Base-by-base conservation (phyloP, 345 rosid genomes). In the Hibiscus trionum region DNA sequence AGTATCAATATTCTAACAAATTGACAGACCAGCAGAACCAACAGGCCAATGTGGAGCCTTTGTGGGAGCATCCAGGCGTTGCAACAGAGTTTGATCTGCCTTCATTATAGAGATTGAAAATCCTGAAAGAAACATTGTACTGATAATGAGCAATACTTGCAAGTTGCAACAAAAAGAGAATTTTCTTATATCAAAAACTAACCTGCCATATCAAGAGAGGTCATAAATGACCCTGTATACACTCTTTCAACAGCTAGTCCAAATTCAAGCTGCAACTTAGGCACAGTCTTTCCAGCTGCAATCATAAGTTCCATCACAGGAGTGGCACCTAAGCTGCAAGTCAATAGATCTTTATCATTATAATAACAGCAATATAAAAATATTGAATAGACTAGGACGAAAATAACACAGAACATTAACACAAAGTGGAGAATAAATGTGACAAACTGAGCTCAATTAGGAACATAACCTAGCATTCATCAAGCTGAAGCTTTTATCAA, bases 181-280 rank as follows among this genome's bases (percentile, higher is more conserved):
- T 16, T 15, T 39, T 37, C 26, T 39, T 47, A 57, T 19, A 21
- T 21, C 65, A 35, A 65, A 72, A 77, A 67, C 82, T 77, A 84
- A 95, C 99, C 99, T 80, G 97, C 91, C 99, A 95, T 95, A 75
- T 95, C 97, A 76, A 92, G 97, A 64, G 99, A 95, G 73, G 99
- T 90, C 97, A 92, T 90, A 80, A 95, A 91, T 78, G 93, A 84
- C 69, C 99, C 97, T 19, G 99, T 88, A 64, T 95, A 95, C 70
- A 95, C 99, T 85, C 99, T 91, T 79, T 95, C 97, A 77, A 92
- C 96, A 61, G 97, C 99, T 70, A 95, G 83, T 72, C 97, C 99
- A 78, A 91, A 96, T 73, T 92, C 93, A 76, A 95, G 78, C 85
- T 95, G 97, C 86, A 95, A 77, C 58, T 87, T 86, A 72, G 97